These are phyloP conservation scores for Chaetomium sp. DNA, from an alignment of 2,329 filamentous ascomycete species.

Conservation along the genomic window DNA sequence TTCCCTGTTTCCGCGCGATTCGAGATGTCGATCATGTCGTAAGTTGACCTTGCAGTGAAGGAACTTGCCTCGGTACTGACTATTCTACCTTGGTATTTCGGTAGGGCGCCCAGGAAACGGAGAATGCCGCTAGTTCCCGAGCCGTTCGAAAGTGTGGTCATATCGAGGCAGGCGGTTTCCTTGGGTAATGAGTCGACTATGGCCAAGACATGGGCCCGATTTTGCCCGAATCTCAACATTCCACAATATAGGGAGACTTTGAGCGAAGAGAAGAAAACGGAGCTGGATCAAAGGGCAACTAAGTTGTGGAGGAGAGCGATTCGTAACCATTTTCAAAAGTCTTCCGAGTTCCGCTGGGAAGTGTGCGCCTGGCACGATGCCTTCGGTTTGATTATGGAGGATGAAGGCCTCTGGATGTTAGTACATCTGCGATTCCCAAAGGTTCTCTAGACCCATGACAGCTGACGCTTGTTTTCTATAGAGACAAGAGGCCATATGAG, in stretches of 20 bases:
- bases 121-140: constrained; percentile 2
- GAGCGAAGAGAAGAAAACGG: constrained; percentile 2
- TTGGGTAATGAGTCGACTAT: background rate
- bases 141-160: background rate
- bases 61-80: too few relatives aligned
- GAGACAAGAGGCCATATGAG: constrained; percentile 1
- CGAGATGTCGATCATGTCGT: too few relatives aligned
- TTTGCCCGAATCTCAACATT: constrained; percentile 2
- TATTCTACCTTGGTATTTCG: too few relatives aligned
- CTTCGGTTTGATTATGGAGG: constrained; percentile 1
- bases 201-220: background rate
- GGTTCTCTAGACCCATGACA: background rate
- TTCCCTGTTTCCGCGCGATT: too few relatives aligned
- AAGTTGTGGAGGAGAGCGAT: background rate
- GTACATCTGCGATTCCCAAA: background rate
- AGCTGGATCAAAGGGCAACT: background rate
- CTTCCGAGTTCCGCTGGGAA: constrained; percentile 5
- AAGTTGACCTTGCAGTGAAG: too few relatives aligned
- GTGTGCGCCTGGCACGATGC: background rate
- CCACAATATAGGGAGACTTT: background rate
- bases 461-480: background rate
- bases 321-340: background rate
- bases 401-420: background rate
- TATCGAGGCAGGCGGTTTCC: background rate
- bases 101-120: background rate